Evolutionary conservation across 305 asterid species (phyloP), one percentile per base, ranked within the genome.

Genomic region (Fraxinus baroniana): DNA sequence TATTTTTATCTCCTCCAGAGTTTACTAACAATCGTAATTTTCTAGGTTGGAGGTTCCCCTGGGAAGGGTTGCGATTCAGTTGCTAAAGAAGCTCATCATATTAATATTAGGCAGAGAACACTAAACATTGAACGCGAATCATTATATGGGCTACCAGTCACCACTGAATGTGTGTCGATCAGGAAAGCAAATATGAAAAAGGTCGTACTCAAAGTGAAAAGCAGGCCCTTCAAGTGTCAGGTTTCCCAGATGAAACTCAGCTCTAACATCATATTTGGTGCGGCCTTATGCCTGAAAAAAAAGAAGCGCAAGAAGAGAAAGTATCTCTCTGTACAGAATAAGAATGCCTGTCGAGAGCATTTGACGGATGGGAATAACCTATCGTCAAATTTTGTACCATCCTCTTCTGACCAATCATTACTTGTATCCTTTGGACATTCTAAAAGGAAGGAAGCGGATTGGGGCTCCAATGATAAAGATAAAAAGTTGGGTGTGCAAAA

Each of bases 201-300:
- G 60, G 70, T 79, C 26, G 81, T 71, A 55, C 86, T 81, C 74
- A 87, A 84, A 83, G 86, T 86, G 30, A 91, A 87, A 79, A 85
- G 83, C 87, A 92, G 89, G 89, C 89, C 83, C 77, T 85, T 87
- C 78, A 94, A 87, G 87, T 76, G 77, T 86, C 91, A 82, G 5
- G 80, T 86, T 78, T 77, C 84, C 78, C 82, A 84, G 68, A 83
- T 83, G 87, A 83, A 85, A 4, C 89, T 93, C 78, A 90, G 98
- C 90, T 90, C 94, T 78, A 87, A 66, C 88, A 84, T 93, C 78
- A 84, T 96, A 79, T 90, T 93, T 66, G 91, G 94, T 79, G 88
- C 76, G 18, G 86, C 91, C 72, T 86, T 91, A 32, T 84, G 83
- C 88, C 49, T 81, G 81, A 81, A 57, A 46, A 91, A 90, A 84